These are phyloP conservation scores for Pseudogymnoascus sp. DNA, from an alignment of 2,329 filamentous ascomycete genomes.

Conservation along the genomic window DNA sequence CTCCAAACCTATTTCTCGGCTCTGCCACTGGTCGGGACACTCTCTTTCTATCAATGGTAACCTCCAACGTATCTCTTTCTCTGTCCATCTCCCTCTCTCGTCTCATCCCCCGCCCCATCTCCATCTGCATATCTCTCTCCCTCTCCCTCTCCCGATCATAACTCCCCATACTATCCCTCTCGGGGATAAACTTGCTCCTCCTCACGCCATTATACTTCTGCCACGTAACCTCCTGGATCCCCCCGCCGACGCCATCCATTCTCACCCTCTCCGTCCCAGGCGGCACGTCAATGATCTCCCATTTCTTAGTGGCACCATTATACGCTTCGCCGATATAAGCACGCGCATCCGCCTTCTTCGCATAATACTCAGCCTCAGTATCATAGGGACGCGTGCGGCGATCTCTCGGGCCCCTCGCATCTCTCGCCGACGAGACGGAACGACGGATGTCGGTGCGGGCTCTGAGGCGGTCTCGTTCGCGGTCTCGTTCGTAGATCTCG, in stretches of 20 bases:
- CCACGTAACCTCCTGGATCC: constrained; percentile 70
- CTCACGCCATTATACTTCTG: constrained; percentile 71
- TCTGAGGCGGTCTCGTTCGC: constrained; percentile 40
- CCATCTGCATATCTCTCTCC: constrained; percentile 13
- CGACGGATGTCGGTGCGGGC: constrained; percentile 33
- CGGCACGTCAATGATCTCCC: constrained; percentile 77
- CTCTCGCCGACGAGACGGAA: constrained; percentile 37
- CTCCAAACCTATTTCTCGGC: constrained; percentile 41
- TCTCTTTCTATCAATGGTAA: background rate
- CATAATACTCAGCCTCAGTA: constrained; percentile 52
- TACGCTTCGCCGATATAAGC: constrained; percentile 65
- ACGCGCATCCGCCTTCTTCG: constrained; percentile 60
- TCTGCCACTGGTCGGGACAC: background rate
- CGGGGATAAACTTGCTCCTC: constrained; percentile 64
- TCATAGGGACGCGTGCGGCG: constrained; percentile 33
- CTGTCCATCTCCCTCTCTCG: constrained; percentile 5
- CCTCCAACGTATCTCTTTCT: background rate
- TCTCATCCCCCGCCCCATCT: constrained; percentile 11
- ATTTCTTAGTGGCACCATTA: constrained; percentile 66
- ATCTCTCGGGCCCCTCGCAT: constrained; percentile 31
- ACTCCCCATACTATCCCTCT: constrained; percentile 29
- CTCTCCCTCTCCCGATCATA: background rate
- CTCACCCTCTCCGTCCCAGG: constrained; percentile 75
- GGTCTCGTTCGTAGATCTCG: constrained; percentile 53
- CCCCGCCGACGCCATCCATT: constrained; percentile 72